Base-by-base conservation (phyloP, 202 grass and related monocot species). In the Panicum hallii region DNA sequence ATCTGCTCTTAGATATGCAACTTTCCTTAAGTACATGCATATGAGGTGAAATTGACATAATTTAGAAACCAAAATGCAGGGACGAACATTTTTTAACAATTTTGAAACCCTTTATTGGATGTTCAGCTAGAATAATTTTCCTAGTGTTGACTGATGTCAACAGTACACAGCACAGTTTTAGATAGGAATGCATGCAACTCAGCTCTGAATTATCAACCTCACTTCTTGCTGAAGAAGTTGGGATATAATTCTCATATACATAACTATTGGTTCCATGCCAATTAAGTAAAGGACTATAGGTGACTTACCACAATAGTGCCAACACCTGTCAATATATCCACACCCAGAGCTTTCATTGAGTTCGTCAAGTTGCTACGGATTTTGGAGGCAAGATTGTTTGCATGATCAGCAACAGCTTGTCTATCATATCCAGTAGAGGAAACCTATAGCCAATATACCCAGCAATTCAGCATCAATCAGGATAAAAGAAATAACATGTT, bases 361-460 rank as follows among this genome's bases (percentile, higher is more conserved):
- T 98, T 98, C 70, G 95, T 98, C 87, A 98, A 81, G 83, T 95
- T 98, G 82, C 87, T 88, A 67, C 85, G 86, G 82, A 98, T 98
- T 85, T 98, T 98, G 14, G 89, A 90, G 38, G 92, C 92, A 68
- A 98, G 89, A 88, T 98, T 98, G 74, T 91, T 98, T 89, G 95
- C 95, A 83, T 97, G 95, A 84, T 97, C 92, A 53, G 92, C 95
- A 63, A 94, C 95, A 87, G 79, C 85, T 90, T 95, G 92, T 67
- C 95, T 94, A 72, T 98, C 87, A 88, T 91, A 95, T 88, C 95
- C 95, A 84, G 95, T 5, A 83, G 90, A 80, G 22, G 90, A 90
- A 81, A 98, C 95, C 95, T 98, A 75, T 74, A 75, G 36, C 3
- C 32, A 84, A 78, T 30, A 70, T 40, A 65, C 19, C 63, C 17